Base-by-base conservation (phyloP, 2,329 filamentous ascomycete genomes). In the Penicillium concentricum region DNA sequence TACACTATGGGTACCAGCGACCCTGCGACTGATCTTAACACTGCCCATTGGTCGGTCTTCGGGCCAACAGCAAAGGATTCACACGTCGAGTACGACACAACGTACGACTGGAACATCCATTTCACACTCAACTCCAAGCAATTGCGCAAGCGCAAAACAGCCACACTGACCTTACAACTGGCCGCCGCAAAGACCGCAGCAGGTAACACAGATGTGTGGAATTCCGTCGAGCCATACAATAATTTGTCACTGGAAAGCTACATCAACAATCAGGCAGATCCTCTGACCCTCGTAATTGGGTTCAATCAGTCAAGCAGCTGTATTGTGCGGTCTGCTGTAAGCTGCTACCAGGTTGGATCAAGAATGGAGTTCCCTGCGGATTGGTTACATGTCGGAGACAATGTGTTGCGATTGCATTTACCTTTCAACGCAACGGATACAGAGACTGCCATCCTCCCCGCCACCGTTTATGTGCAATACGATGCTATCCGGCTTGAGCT, bases 41-140 rank as follows among this genome's bases (percentile, higher is more conserved):
- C 87, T 54, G 81, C 87, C 4, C 86, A 88, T 67, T 88, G 85
- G 86, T 82, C 80, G 55, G 83, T 85, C 9, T 87, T 85, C 62
- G 84, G 84, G 74, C 68, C 66, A 5, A 69, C 66, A 0, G 61
- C 67, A 4, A 62, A 63, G 16, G 77, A 77, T 60, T 70, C 72
- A 22, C 71, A 79, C 50, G 77, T 84, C 26, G 67, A 70, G 56
- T 68, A 63, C 26, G 49, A 66, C n/a, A 69, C 66, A 5, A 69
- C 67, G 0, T 84, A 84, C 67, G 84, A 86, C 68, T 86, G 83
- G 84, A 86, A 81, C 0, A 74, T 87, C 28, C 64, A 78, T 0
- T 87, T 85, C 57, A 76, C 82, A 53, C 64, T 83, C 48, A 69
- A 72, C 5, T 67, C 74, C 30, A 64, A 72, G 0, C 72, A 82